Base-by-base conservation (phyloP, 225 moss, liverwort and hornwort species). In the Bryoerythrophyllum caledonicum region DNA sequence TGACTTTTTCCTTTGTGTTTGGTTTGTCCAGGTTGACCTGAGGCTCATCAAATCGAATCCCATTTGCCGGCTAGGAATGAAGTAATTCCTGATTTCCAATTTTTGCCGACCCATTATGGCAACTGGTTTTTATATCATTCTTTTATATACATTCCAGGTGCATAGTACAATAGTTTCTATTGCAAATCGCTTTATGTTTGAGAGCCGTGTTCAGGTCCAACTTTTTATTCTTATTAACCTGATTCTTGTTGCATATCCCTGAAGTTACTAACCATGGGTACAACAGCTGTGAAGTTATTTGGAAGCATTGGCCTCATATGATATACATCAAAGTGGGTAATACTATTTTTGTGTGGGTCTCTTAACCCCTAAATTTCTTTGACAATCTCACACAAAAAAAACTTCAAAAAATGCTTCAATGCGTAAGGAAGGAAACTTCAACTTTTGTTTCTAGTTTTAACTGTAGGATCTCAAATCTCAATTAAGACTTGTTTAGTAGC, bases 31-130 rank as follows among this genome's bases (percentile, higher is more conserved):
- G 90, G 93, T 93, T 57, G 89, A 93, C 74, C 67, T 91, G 73
- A 89, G 82, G 73, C 87, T 87, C 5, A 89, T 93, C 71, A 93
- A 91, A 63, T 83, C 85, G 14, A 93, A 91, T 81, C 87, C 91
- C 20, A 80, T 93, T 17, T 93, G 91, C 75, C 89, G 89, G 67
- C 84, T 93, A 15, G 93, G 89, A 8, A 38, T 89, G 58, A 37
- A 85, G 32, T 79, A 72, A 55, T 5, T 34, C 74, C 65, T 38
- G 38, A 51, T 27, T 28, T 65, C 49, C 25, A 55, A 55, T 54
- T 68, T 9, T 69, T 44, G 51, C 59, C 28, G 32, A 55, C 44
- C 20, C 28, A 53, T 67, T 79, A 34, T 75, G 48, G 59, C 37
- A 59, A 38, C 23, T 75, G 58, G 49, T 51, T 71, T 49, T 71